Conservation (phyloP, 805 yeast genomes). For the Myxozyma neotropica region DNA sequence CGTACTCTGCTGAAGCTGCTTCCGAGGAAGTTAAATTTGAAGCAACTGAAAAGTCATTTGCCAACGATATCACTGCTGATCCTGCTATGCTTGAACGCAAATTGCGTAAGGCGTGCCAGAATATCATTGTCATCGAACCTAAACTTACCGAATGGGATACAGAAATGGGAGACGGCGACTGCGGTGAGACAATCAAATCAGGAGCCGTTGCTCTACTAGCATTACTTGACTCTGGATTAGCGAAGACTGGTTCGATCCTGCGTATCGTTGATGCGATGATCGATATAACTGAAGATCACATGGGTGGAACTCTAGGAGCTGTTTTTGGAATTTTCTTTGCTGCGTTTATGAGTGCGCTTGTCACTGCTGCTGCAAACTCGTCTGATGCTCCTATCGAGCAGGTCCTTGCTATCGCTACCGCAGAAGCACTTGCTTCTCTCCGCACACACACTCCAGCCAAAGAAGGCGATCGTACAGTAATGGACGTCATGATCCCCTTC, state of each 20-base stretch:
- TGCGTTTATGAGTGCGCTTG: conserved; percentile 54
- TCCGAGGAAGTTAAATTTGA: neutral
- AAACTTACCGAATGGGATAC: conserved; percentile 83
- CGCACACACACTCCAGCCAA: conserved; percentile 87
- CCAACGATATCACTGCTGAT: neutral
- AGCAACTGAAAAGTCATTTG: neutral
- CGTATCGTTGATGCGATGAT: conserved; percentile 63
- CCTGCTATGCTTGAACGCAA: conserved; percentile 25
- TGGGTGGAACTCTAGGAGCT: conserved; percentile 99
- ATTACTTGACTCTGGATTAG: conserved; percentile 58
- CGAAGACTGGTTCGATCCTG: conserved; percentile 4
- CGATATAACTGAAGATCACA: conserved; percentile 54
- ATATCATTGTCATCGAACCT: conserved; percentile 67
- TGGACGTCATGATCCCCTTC: conserved; percentile 89
- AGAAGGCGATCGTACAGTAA: conserved; percentile 81
- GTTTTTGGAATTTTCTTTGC: conserved; percentile 82
- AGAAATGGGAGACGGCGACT: conserved; percentile 93
- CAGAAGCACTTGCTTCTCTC: conserved; percentile 67
- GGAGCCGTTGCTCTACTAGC: conserved; percentile 73
- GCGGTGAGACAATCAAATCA: conserved; percentile 80
- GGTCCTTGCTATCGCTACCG: conserved; percentile 6
- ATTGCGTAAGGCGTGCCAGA: conserved; percentile 54
- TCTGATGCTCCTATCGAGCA: conserved; percentile 1
- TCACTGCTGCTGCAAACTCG: neutral
- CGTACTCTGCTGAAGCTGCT: neutral